Evolutionary conservation across 208 protist genomes (phyloP).

Genomic region (Crithidia thermophila): DNA sequence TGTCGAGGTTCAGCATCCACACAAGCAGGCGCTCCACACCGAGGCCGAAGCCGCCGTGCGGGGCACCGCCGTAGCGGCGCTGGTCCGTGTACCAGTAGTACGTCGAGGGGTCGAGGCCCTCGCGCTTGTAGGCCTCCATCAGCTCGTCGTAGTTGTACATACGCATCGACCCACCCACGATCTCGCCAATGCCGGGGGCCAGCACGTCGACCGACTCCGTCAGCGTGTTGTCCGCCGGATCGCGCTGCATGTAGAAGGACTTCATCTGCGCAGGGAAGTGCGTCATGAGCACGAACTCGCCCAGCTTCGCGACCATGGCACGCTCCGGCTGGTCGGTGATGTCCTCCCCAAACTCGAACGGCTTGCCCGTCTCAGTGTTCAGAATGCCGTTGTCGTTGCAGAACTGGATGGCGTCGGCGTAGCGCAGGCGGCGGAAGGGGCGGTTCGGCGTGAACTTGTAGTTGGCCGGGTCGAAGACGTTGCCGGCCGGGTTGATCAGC

Average conservation of each 20-base stretch:
- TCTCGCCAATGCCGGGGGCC: slow-evolving; percentile 98
- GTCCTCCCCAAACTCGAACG: slow-evolving; percentile 97
- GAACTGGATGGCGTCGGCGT: slow-evolving; percentile 97
- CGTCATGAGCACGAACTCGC: slow-evolving; percentile 97
- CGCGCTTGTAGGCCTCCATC: slow-evolving; percentile 91
- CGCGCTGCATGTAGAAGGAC: slow-evolving; percentile 99
- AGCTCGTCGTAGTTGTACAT: slow-evolving; percentile 95
- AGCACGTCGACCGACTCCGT: slow-evolving; percentile 97
- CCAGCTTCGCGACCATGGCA: slow-evolving; percentile 97
- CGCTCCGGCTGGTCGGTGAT: slow-evolving; percentile 98
- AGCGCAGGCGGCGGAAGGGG: slow-evolving; percentile 96
- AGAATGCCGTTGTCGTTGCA: slow-evolving; percentile 95
- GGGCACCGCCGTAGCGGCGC: slow-evolving; percentile 96
- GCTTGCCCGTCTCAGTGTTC: slow-evolving; percentile 89
- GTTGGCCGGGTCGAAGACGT: slow-evolving; percentile 67
- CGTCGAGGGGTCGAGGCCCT: slow-evolving; percentile 93
- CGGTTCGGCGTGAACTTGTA: slow-evolving; percentile 92
- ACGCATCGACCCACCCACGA: slow-evolving; percentile 99
- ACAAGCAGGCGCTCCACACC: slow-evolving; percentile 97
- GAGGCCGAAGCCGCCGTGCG: slow-evolving; percentile 99
- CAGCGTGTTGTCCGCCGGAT: slow-evolving; percentile 74
- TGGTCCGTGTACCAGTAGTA: slow-evolving; percentile 99
- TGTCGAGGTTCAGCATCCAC: slow-evolving; percentile 96
- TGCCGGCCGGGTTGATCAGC: slow-evolving; percentile 62
- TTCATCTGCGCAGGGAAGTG: slow-evolving; percentile 98